A percentile compares a stretch with the other conserved stretches of the same genome.
phyloP scores from a whole-genome alignment of 805 yeast genomes.

The Wickerhamiella brachini region DNA sequence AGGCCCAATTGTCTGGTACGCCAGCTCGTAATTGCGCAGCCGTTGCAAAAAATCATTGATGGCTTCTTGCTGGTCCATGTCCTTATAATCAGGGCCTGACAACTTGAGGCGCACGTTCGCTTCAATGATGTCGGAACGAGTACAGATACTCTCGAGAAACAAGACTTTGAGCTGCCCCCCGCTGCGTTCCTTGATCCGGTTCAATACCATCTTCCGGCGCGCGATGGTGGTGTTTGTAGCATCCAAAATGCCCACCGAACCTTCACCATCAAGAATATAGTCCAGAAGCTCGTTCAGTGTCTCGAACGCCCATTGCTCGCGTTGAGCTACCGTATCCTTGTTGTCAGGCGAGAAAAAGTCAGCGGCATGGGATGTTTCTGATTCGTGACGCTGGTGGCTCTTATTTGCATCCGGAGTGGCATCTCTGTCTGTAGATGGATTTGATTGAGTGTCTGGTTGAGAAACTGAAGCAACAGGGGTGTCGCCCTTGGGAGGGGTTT shows the following conservation, averaged over 20 bases:
- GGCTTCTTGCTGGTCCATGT: constrained; percentile 73
- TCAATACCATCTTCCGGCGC: constrained; percentile 51
- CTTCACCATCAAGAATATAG: constrained; percentile 64
- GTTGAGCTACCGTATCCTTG: constrained; percentile 41
- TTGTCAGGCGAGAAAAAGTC: constrained; percentile 78
- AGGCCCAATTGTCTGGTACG: constrained; percentile 82
- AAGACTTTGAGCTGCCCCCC: constrained; percentile 50
- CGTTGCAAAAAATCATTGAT: constrained; percentile 71
- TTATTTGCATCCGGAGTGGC: not conserved
- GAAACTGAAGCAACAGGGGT: not conserved
- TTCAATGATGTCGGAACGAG: constrained; percentile 65
- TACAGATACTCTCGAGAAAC: constrained; percentile 77
- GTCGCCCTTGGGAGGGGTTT: constrained; percentile 1
- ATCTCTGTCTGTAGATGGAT: not conserved
- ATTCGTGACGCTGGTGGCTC: constrained; percentile 7
- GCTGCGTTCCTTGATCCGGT: constrained; percentile 26
- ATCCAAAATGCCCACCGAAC: constrained; percentile 87
- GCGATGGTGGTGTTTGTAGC: constrained; percentile 78
- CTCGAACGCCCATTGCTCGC: constrained; percentile 95
- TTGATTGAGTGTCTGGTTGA: not conserved
- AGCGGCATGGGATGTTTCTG: constrained; percentile 46
- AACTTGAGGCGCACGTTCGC: constrained; percentile 73
- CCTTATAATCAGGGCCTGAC: constrained; percentile 82
- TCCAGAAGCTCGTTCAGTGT: constrained; percentile 75
- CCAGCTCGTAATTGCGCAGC: constrained; percentile 69